Percentiles rank a stretch among this genome's conserved stretches.
These are phyloP conservation scores for Verticillium longisporum DNA, from an alignment of 2,329 filamentous ascomycete genomes.

Conservation along the genomic window DNA sequence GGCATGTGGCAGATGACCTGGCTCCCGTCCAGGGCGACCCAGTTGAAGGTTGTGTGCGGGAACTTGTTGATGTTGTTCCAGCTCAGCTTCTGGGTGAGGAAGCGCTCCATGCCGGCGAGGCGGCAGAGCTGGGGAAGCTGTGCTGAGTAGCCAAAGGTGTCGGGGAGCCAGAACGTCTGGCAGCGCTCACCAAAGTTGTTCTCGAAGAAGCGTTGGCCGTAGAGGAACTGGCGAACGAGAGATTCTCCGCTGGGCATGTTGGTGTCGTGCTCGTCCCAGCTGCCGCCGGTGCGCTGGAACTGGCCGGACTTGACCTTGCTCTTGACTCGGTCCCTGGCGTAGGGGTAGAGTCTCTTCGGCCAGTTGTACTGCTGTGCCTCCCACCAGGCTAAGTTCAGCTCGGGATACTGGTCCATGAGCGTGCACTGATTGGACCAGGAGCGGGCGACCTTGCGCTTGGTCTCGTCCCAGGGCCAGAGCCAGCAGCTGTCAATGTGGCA, in stretches of 20 bases:
- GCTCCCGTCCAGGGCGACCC: slow-evolving; percentile 91
- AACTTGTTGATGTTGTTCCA: slow-evolving; percentile 99
- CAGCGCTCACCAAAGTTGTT: slow-evolving; percentile 84
- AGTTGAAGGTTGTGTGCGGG: slow-evolving; percentile 97
- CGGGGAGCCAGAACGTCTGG: slow-evolving; percentile 93
- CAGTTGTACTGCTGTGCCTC: slow-evolving; percentile 98
- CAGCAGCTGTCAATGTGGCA: slow-evolving; percentile 98
- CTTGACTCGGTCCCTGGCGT: slow-evolving; percentile 85
- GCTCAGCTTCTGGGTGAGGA: slow-evolving; percentile 96
- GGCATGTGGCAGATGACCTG: slow-evolving; percentile 98
- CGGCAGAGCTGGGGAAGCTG: slow-evolving; percentile 92
- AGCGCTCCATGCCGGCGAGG: slow-evolving; percentile 89
- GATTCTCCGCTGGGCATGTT: slow-evolving; percentile 96
- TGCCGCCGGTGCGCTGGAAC: slow-evolving; percentile 93
- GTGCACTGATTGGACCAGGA: slow-evolving; percentile 98
- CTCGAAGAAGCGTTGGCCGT: slow-evolving; percentile 92
- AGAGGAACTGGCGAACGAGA: slow-evolving; percentile 86
- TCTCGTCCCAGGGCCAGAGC: slow-evolving; percentile 98
- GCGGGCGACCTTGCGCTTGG: slow-evolving; percentile 89
- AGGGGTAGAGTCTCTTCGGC: slow-evolving; percentile 85
- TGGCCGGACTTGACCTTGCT: slow-evolving; percentile 81
- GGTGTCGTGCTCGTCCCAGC: slow-evolving; percentile 98
- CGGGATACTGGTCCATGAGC: slow-evolving; percentile 89
- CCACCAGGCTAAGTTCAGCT: slow-evolving; percentile 86
- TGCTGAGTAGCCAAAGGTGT: slow-evolving; percentile 95